Evolutionary conservation across 495 filamentous ascomycete genomes (phyloP), one percentile per base, ranked within the genome.

Genomic region (Pyrenopolyporus hunteri): DNA sequence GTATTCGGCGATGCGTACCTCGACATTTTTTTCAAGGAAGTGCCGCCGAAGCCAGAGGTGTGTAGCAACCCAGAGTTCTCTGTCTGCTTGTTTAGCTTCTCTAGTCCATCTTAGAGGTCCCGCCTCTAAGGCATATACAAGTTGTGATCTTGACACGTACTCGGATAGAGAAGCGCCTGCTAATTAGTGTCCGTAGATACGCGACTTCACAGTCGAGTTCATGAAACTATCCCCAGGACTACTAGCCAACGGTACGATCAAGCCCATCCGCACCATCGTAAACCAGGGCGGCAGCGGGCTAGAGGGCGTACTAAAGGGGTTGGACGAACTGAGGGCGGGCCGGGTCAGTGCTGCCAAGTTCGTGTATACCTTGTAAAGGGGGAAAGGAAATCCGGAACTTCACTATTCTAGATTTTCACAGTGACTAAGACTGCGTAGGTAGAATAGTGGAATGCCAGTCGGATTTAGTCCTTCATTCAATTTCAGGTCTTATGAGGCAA

Each of bases 341-440:
- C 60, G 53, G 63, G 68, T 77, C 25, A 77, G 76, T 19, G 74
- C 59, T 0, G 59, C 25, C 1, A 78, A 78, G 67, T 40, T 76
- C 48, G 73, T 76, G 13, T 78, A 76, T 62, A 76, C 73, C 0
- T 26, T 75, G 31, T 67, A 29, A 29, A 29, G 9, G 26, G 9
- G 9, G 26, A 29, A 29, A 29, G 4, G 9, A 29, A 29, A 29
- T n/a, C n/a, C n/a, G n/a, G n/a, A n/a, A n/a, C n/a, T n/a, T n/a
- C n/a, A n/a, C n/a, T n/a, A n/a, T n/a, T n/a, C n/a, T n/a, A n/a
- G n/a, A n/a, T n/a, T n/a, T n/a, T n/a, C n/a, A n/a, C n/a, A n/a
- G n/a, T n/a, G n/a, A n/a, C n/a, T n/a, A n/a, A n/a, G n/a, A n/a
- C n/a, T n/a, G n/a, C n/a, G n/a, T n/a, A n/a, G n/a, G n/a, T n/a